Base-by-base conservation (phyloP, 768 basidiomycete species). In the Trametes sanguinea region DNA sequence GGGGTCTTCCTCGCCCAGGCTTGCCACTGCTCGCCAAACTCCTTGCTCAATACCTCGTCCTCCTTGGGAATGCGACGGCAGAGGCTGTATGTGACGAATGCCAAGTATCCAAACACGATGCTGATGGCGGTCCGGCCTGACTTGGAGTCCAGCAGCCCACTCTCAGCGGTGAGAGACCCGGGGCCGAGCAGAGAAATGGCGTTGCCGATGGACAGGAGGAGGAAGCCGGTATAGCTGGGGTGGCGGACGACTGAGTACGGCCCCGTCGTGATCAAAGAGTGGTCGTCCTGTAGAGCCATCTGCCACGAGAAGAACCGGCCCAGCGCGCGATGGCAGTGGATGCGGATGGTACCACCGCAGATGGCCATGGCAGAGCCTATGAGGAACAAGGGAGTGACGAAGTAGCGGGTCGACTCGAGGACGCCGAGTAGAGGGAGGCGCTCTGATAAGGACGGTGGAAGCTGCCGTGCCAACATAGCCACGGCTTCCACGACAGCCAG, bases 171-270 rank as follows among this genome's bases (percentile, higher is more conserved):
- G 16, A 6, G 59, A 9, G 53, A 64, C 4, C 63, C 42, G 14
- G 42, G 42, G 17, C 51, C 46, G 16, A 54, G 17, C 7, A 66
- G 27, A 17, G 56, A 10, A 27, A 57, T 40, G 3, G 37, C 17
- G 10, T 61, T 42, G n/a, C 63, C 63, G 2, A 30, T 16, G 10
- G 47, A 51, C 9, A 51, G 29, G 22, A 60, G 30, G 37, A 56
- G 17, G 32, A 58, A 57, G 2, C 63, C 63, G 6, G 63, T 43
- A 29, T 64, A 64, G 35, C 55, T 57, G 4, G 63, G 63, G 33
- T 64, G 64, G 32, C 64, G 60, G 22, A 61, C 64, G 56, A 64
- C 37, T 33, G 57, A 48, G 44, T 64, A 64, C 8, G 63, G 63
- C 10, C 63, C 63, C 1, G 58, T 51, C 17, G 63, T 64, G 47